Evolutionary conservation across 768 basidiomycete genomes (phyloP).

Genomic region (Lanmaoa pseudosensibilis): DNA sequence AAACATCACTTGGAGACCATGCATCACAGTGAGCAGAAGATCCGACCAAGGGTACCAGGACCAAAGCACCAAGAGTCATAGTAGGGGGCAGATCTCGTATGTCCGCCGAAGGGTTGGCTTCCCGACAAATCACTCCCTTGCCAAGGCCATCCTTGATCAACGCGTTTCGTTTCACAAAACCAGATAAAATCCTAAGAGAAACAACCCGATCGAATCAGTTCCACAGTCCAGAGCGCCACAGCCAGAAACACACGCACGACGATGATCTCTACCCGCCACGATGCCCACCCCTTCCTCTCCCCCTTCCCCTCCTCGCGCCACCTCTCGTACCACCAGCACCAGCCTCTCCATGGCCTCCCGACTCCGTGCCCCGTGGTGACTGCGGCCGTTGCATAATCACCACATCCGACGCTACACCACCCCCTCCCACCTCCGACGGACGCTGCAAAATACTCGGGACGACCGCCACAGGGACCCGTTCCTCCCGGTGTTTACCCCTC

Average conservation of each 20-base stretch:
- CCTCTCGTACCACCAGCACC: slow-evolving; percentile 21
- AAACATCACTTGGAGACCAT: not conserved
- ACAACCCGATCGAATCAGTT: too few relatives aligned
- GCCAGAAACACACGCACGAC: not conserved
- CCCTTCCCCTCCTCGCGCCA: slow-evolving; percentile 29
- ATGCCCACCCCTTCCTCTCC: slow-evolving; percentile 32
- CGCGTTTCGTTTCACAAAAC: not conserved
- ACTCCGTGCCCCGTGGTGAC: slow-evolving; percentile 9
- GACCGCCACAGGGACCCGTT: not conserved
- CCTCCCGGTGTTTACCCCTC: slow-evolving; percentile 19
- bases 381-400: slow-evolving; percentile 11
- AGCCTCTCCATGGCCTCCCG: not conserved
- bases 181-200: not conserved
- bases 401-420: slow-evolving; percentile 1
- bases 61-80: not conserved
- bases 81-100: not conserved
- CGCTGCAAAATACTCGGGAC: slow-evolving; percentile 30
- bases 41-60: not conserved
- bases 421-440: slow-evolving; percentile 12
- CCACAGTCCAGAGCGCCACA: not conserved
- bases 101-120: not conserved
- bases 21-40: not conserved
- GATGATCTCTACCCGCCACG: slow-evolving; percentile 26
- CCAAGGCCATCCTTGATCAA: not conserved
- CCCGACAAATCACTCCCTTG: not conserved